Evolutionary conservation across 2,329 filamentous ascomycete genomes (phyloP).

Genomic region (Sporothrix inflata): DNA sequence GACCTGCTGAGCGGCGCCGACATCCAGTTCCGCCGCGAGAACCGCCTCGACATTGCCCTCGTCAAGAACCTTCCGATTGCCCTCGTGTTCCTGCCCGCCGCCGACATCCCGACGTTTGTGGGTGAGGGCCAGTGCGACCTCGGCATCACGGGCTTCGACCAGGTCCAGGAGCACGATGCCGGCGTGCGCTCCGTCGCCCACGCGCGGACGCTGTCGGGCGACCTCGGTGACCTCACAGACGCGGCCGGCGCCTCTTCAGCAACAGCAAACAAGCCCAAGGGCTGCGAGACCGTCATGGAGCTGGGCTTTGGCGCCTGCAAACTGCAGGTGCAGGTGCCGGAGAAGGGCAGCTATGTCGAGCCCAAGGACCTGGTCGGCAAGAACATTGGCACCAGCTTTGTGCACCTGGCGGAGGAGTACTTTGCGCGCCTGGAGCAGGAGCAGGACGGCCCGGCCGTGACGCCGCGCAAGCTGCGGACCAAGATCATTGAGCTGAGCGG

Average conservation of each 20-base stretch:
- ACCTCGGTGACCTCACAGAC: constrained; percentile 36
- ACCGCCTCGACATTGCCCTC: constrained; percentile 92
- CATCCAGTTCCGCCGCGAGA: constrained; percentile 94
- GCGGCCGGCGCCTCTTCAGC: constrained; percentile 40
- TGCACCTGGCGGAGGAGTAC: constrained; percentile 78
- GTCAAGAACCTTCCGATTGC: constrained; percentile 97
- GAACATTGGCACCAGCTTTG: constrained; percentile 96
- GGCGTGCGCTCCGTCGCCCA: constrained; percentile 55
- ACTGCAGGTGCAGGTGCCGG: constrained; percentile 94
- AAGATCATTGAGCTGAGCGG: constrained; percentile 94
- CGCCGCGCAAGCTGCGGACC: constrained; percentile 66
- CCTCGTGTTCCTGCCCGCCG: constrained; percentile 93
- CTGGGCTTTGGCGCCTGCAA: constrained; percentile 89
- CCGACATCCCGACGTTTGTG: constrained; percentile 96
- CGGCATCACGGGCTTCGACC: constrained; percentile 92
- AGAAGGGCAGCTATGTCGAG: constrained; percentile 72
- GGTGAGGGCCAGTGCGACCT: constrained; percentile 89
- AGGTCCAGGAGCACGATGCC: constrained; percentile 87
- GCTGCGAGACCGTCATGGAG: constrained; percentile 85
- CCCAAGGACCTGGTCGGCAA: constrained; percentile 83
- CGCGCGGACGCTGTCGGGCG: constrained; percentile 47
- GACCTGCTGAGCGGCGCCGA: constrained; percentile 92
- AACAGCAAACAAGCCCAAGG: constrained; percentile 46
- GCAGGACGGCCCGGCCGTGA: constrained; percentile 45
- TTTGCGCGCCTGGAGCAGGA: constrained; percentile 75